phyloP scores from a whole-genome alignment of 2,329 filamentous ascomycete genomes.

The Camillea tinctor region DNA sequence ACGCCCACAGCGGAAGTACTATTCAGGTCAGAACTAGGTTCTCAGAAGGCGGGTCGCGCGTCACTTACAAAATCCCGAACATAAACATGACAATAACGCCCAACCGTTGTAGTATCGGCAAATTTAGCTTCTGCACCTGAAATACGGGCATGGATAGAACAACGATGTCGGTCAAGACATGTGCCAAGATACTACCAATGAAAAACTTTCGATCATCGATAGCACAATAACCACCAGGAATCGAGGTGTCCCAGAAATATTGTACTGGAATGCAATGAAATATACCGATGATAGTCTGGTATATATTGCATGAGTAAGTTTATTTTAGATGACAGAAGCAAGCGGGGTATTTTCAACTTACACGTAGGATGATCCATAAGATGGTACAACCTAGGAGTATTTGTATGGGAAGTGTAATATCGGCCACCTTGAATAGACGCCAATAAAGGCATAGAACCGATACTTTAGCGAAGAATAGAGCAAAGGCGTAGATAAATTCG shows the following conservation, averaged over 20 bases:
- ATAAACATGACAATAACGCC: constrained; percentile 31
- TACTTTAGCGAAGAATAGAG: constrained; percentile 30
- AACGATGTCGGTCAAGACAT: constrained; percentile 32
- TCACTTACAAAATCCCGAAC: constrained; percentile 29
- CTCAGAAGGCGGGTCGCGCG: neutral
- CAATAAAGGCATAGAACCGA: constrained; percentile 32
- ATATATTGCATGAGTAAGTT: neutral
- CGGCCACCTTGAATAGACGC: constrained; percentile 30
- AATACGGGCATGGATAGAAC: constrained; percentile 33
- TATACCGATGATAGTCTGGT: constrained; percentile 30
- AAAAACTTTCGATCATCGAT: constrained; percentile 34
- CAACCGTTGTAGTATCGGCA: constrained; percentile 27
- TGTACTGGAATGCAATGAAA: constrained; percentile 35
- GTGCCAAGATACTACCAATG: constrained; percentile 32
- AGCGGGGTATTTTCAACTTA: neutral
- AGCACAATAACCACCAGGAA: constrained; percentile 27
- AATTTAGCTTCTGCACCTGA: constrained; percentile 32
- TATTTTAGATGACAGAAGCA: neutral
- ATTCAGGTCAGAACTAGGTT: neutral
- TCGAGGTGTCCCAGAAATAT: constrained; percentile 32
- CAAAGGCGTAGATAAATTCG: constrained; percentile 29
- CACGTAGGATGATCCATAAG: constrained; percentile 29
- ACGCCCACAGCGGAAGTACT: constrained; percentile 31
- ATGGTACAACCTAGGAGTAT: constrained; percentile 23
- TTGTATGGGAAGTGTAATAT: constrained; percentile 29